phyloP scores from a whole-genome alignment of 306 rosid species.

The Bauhinia variegata region DNA sequence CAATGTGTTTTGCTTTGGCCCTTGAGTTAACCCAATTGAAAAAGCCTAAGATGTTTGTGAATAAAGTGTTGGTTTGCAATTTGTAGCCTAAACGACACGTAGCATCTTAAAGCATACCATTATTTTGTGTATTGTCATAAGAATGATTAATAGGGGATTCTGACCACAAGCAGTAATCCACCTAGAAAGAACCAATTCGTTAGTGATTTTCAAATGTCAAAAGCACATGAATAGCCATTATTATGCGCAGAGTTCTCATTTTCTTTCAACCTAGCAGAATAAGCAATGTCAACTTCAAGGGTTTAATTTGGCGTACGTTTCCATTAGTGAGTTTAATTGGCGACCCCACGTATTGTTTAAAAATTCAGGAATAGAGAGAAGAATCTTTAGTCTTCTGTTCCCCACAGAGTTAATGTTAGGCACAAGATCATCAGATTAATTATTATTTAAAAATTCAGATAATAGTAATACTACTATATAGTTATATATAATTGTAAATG shows the following conservation, averaged over 20 bases:
- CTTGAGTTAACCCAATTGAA: slow-evolving; percentile 17
- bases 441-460: no score
- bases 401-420: background rate
- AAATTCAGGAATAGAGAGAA: background rate
- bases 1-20: background rate
- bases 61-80: slow-evolving; percentile 11
- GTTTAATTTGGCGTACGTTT: slow-evolving; percentile 39
- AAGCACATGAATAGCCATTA: slow-evolving; percentile 33
- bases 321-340: slow-evolving; percentile 31
- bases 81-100: slow-evolving; percentile 26
- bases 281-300: slow-evolving; percentile 47
- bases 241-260: slow-evolving; percentile 32
- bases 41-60: background rate
- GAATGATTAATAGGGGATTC: slow-evolving; percentile 37
- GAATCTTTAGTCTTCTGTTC: background rate
- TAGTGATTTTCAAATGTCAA: slow-evolving; percentile 38
- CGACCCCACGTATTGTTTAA: slow-evolving; percentile 10
- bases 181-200: slow-evolving; percentile 39
- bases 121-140: background rate
- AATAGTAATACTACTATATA: no score
- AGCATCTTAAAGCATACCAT: background rate
- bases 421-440: background rate
- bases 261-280: slow-evolving; percentile 45
- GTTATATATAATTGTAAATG: no score
- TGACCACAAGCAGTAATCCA: slow-evolving; percentile 36